phyloP scores from a whole-genome alignment of 768 basidiomycete species.

The Nidula microcarpa region DNA sequence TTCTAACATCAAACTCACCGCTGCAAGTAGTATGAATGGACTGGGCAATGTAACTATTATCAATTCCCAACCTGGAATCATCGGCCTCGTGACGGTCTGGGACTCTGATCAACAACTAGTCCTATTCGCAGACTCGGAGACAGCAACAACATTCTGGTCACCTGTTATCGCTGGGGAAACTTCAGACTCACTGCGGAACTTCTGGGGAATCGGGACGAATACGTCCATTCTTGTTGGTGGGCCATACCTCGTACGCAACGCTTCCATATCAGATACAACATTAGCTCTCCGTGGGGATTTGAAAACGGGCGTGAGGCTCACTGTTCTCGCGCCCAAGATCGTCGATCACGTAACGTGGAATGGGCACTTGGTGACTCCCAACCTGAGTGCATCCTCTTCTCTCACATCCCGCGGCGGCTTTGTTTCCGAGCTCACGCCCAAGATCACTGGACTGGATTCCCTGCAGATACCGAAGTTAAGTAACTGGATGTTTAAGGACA shows the following conservation, averaged over 20 bases:
- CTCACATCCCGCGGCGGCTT: conserved; percentile 42
- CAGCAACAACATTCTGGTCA: conserved; percentile 73
- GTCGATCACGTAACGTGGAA: conserved; percentile 70
- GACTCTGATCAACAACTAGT: conserved; percentile 67
- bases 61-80: conserved; percentile 51
- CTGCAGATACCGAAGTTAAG: conserved; percentile 49
- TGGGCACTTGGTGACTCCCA: conserved; percentile 40
- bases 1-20: conserved; percentile 22
- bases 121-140: conserved; percentile 61
- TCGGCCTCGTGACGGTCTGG: conserved; percentile 59
- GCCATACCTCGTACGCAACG: conserved; percentile 61
- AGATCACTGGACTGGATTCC: conserved; percentile 16
- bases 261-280: conserved; percentile 39
- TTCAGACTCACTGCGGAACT: conserved; percentile 47
- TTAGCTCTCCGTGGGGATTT: conserved; percentile 71
- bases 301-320: conserved; percentile 52
- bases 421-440: conserved; percentile 39
- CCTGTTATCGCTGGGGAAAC: conserved; percentile 51
- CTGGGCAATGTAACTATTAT: conserved; percentile 34
- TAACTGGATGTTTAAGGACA: conserved; percentile 74
- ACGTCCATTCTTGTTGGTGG: conserved; percentile 62
- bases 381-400: conserved; percentile 21
- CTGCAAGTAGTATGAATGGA: conserved; percentile 9
- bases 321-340: conserved; percentile 56
- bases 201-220: conserved; percentile 75